These are phyloP conservation scores for Trametes sanguinea DNA, from an alignment of 768 basidiomycete species.

Conservation along the genomic window DNA sequence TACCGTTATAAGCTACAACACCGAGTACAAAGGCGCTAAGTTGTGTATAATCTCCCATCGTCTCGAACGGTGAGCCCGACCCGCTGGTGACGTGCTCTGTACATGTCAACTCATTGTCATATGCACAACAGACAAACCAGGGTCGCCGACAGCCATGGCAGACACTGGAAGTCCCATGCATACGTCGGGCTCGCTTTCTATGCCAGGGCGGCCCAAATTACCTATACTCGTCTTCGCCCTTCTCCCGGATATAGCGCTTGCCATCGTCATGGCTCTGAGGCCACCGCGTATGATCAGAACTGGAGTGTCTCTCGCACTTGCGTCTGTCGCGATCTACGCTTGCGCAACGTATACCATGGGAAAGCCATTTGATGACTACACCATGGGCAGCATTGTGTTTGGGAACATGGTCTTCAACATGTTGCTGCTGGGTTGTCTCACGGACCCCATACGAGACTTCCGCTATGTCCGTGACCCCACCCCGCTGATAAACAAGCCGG, in stretches of 20 bases:
- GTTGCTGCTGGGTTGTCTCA: neutral
- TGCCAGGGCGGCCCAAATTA: neutral
- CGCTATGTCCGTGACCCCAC: neutral
- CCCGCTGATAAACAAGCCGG: neutral
- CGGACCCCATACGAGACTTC: slow-evolving; percentile 6
- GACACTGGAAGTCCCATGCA: too few relatives aligned
- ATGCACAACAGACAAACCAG: too few relatives aligned
- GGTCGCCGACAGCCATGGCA: too few relatives aligned
- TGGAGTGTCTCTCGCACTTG: neutral
- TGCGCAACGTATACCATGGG: slow-evolving; percentile 1
- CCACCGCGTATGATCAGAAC: neutral
- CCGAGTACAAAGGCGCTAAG: too few relatives aligned
- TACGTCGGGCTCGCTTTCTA: too few relatives aligned
- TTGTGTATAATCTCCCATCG: too few relatives aligned
- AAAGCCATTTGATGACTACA: neutral
- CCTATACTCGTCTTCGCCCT: neutral
- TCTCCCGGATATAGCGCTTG: neutral
- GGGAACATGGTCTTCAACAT: neutral
- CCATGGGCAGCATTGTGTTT: neutral
- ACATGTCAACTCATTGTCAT: too few relatives aligned
- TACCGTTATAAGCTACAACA: too few relatives aligned
- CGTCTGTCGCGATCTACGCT: neutral
- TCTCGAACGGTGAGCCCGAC: too few relatives aligned
- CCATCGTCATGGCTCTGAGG: neutral
- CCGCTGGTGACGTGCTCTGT: too few relatives aligned